Evolutionary conservation across 1,284 basidiomycete species (phyloP).

Genomic region (Papiliotrema fonsecae): DNA sequence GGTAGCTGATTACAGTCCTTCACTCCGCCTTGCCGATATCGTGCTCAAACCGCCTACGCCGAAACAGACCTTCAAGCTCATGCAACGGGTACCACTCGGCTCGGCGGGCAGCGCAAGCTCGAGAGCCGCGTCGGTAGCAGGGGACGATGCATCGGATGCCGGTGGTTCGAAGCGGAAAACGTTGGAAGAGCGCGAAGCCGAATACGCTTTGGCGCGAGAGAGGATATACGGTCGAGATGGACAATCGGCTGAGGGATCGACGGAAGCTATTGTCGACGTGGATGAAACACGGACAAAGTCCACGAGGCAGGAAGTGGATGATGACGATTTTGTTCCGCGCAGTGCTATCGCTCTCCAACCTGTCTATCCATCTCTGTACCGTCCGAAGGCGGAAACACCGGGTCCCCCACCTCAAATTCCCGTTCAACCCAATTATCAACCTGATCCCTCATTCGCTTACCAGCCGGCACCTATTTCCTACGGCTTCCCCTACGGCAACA

Average conservation of each 20-base stretch:
- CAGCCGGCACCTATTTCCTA: constrained; percentile 11
- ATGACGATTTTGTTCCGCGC: constrained; percentile 34
- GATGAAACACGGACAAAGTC: background rate
- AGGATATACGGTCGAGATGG: constrained; percentile 29
- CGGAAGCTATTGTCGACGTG: background rate
- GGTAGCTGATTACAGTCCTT: constrained; percentile 18
- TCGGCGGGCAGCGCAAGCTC: constrained; percentile 9
- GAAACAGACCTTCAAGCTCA: constrained; percentile 37
- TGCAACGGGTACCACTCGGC: constrained; percentile 28
- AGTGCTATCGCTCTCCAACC: constrained; percentile 19
- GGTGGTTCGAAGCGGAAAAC: constrained; percentile 25
- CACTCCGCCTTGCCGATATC: constrained; percentile 20
- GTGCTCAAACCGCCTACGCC: constrained; percentile 22
- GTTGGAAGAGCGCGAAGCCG: constrained; percentile 39
- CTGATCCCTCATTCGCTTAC: background rate
- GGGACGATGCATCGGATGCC: constrained; percentile 11
- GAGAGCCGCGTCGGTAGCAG: constrained; percentile 1
- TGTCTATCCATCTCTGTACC: constrained; percentile 36
- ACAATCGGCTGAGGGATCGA: background rate
- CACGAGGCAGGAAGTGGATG: constrained; percentile 22
- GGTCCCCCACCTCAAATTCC: background rate
- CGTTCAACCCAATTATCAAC: background rate
- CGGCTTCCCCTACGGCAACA: background rate
- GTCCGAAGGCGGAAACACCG: constrained; percentile 6
- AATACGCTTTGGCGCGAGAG: constrained; percentile 36